Base-by-base conservation (phyloP, 495 filamentous ascomycete genomes). In the Aspergillus sparsus region DNA sequence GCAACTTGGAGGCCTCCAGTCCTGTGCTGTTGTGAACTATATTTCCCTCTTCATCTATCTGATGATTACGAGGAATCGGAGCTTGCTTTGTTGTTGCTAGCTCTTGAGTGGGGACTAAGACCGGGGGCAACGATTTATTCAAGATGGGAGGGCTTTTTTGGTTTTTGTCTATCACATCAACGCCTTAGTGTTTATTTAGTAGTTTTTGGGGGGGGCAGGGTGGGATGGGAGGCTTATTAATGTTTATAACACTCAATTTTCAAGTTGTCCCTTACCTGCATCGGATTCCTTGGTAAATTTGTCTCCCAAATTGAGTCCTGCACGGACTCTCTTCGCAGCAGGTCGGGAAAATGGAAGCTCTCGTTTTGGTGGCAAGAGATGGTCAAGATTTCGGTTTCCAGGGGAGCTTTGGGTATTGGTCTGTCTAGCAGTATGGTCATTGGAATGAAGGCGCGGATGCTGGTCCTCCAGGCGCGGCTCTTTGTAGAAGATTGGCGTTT, bases 331-430 rank as follows among this genome's bases (percentile, higher is more conserved):
- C 49, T 76, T 72, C 27, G 53, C 15, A 31, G 53, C 66, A 31
- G 61, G 62, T 39, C 68, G 73, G 15, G 66, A 42, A 53, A 80
- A 81, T 5, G 80, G 80, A 1, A 83, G 68, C 10, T 71, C 68
- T 44, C 79, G 61, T 54, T 70, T 78, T n/a, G 80, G 80, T 16
- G 80, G 80, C 7, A 80, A 64, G 58, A 74, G 68, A 35, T 76
- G 67, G 44, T 75, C 68, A 0, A 79, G 64, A 16, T 65, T 52
- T 45, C 74, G 62, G 16, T 54, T 32, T 15, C 71, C 67, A 37
- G 72, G 66, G 33, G 53, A 68, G 11, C 59, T 57, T 27, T 62
- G 62, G 10, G 64, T 42, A 8, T 69, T 62, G 3, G 63, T 58
- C 5, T 64, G 63, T 46, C 68, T 69, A 0, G 66, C 56, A 27